Base-by-base conservation (phyloP, 2,329 filamentous ascomycete genomes). In the Chrysoporthe austroafricana region DNA sequence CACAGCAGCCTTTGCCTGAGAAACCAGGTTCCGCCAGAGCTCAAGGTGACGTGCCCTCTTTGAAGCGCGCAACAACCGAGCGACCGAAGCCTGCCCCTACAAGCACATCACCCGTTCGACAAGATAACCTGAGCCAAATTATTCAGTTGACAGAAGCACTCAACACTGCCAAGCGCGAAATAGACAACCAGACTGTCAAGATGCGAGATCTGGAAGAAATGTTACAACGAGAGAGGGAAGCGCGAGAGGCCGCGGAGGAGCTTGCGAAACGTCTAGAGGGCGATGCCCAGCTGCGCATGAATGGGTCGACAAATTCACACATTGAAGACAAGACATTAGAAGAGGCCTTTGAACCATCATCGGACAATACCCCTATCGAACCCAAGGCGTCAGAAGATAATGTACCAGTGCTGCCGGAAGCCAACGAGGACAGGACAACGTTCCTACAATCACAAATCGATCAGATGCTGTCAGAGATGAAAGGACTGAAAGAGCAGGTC, bases 1-100 rank as follows among this genome's bases (percentile, higher is more conserved):
- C 95, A 39, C 94, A 97, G 73, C 94, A 97, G 73, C 95, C 95
- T 16, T 83, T 98, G 6, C 95, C 95, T 0, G 94, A 97, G 76
- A 97, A 97, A 77, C 95, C 95, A 0, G 93, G 97, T 78, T 88
- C 86, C 18, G 83, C 79, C 67, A 84, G 80, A 73, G 69, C 73
- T 8, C 79, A 77, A 56, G 79, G 81, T 43, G 79, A 79, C 21
- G 74, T 85, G 0, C 87, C 90, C 0, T 88, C 92, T 0, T 79
- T 97, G 42, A 94, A 92, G 76, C 87, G 94, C 66, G 85, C 85
- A 4, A 89, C 92, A 36, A 94, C 91, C 0, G 93, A 97, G 71
- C 88, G 91, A 66, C 86, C 90, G 9, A 92, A 90, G 75, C 81
- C 84, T 0, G 78, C 81, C 43, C 78, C 82, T 6, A 79, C 81